phyloP scores from a whole-genome alignment of 2,329 filamentous ascomycete genomes.

The Pleurostoma richardsiae region DNA sequence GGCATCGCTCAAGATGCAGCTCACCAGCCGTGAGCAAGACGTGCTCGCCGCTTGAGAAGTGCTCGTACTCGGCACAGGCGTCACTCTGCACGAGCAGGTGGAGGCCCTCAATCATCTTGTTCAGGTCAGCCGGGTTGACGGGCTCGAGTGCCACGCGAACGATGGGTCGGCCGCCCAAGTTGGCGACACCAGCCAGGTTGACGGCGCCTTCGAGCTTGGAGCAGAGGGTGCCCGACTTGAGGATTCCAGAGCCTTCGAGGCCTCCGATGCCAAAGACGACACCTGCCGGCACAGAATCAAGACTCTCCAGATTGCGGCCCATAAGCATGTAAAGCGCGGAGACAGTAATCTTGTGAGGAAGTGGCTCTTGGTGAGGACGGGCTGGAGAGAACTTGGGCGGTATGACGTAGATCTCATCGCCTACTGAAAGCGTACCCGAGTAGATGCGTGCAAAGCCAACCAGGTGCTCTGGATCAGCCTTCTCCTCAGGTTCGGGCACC shows the following conservation, averaged over 20 bases:
- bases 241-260: constrained; percentile 76
- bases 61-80: constrained; percentile 92
- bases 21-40: constrained; percentile 93
- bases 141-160: constrained; percentile 96
- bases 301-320: constrained; percentile 80
- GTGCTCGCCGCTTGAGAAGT: constrained; percentile 88
- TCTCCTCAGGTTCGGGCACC: constrained; percentile 46
- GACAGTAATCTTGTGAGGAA: constrained; percentile 77
- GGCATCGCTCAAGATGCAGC: constrained; percentile 85
- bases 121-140: constrained; percentile 79
- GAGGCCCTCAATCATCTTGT: constrained; percentile 90
- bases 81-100: constrained; percentile 89
- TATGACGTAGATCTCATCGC: constrained; percentile 86
- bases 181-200: constrained; percentile 80
- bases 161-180: constrained; percentile 78
- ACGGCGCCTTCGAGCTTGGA: constrained; percentile 80
- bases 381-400: constrained; percentile 90
- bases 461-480: constrained; percentile 75
- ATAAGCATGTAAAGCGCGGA: constrained; percentile 92
- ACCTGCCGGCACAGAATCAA: constrained; percentile 82
- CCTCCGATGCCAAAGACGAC: constrained; percentile 94
- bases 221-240: constrained; percentile 93
- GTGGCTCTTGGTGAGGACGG: constrained; percentile 63
- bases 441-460: constrained; percentile 94
- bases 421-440: constrained; percentile 83